phyloP scores from a whole-genome alignment of 495 filamentous ascomycete genomes.

The Tricharina praecox region DNA sequence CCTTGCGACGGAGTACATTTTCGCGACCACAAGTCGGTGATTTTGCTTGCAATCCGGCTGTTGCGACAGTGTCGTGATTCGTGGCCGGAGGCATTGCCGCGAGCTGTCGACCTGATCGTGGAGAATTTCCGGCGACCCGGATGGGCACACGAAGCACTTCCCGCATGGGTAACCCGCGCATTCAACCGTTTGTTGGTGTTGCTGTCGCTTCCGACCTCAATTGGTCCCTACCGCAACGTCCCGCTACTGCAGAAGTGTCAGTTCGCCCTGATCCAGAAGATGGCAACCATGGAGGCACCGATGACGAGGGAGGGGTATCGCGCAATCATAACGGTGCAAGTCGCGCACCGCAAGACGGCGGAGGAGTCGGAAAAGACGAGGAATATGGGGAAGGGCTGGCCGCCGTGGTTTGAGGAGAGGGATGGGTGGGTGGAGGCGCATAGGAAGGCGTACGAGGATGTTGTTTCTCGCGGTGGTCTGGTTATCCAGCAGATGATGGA shows the following conservation, averaged over 20 bases:
- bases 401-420: constrained; percentile 51
- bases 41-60: constrained; percentile 35
- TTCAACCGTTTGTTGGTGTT: constrained; percentile 39
- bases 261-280: constrained; percentile 43
- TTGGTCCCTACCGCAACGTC: constrained; percentile 34
- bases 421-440: constrained; percentile 29
- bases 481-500: constrained; percentile 43
- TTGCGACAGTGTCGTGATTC: constrained; percentile 40
- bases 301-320: constrained; percentile 47
- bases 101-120: constrained; percentile 8
- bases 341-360: constrained; percentile 45
- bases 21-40: constrained; percentile 27
- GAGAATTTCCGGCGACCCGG: constrained; percentile 8
- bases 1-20: constrained; percentile 25
- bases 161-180: constrained; percentile 10
- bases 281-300: constrained; percentile 39
- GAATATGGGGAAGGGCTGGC: constrained; percentile 48
- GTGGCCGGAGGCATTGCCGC: constrained; percentile 35
- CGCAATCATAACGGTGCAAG: constrained; percentile 40
- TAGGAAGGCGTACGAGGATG: background rate
- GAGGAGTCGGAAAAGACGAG: constrained; percentile 41
- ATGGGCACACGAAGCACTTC: background rate
- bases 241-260: constrained; percentile 43
- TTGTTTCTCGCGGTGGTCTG: constrained; percentile 38
- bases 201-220: constrained; percentile 36